A percentile compares a stretch with the other conserved stretches of the same genome.
These are phyloP conservation scores for Phytophthora boehmeriae DNA, from an alignment of 352 stramenopile genomes.

Conservation along the genomic window DNA sequence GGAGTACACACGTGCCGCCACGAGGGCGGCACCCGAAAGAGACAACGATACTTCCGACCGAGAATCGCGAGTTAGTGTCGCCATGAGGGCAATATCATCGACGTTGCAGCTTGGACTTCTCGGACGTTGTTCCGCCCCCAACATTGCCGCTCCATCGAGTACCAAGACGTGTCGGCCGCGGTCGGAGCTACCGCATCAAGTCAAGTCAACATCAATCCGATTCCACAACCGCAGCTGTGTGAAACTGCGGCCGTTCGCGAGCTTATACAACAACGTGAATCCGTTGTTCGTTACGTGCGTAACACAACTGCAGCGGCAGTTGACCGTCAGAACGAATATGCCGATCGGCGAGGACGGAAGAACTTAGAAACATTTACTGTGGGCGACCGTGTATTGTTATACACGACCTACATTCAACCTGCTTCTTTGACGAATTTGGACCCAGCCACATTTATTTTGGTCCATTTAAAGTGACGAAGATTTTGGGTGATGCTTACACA, in stretches of 20 bases:
- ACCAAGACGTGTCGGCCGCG: background rate
- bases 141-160: background rate
- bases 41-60: no score
- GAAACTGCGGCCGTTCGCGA: background rate
- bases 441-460: conserved; percentile 17
- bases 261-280: background rate
- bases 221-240: background rate
- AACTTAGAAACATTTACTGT: conserved; percentile 4
- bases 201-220: background rate
- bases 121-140: background rate
- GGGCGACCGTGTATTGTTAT: conserved; percentile 25
- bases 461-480: conserved; percentile 8
- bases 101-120: background rate
- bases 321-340: no score
- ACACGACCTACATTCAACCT: conserved; percentile 11
- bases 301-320: no score
- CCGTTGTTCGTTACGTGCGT: no score
- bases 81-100: background rate
- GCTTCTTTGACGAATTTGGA: conserved; percentile 7
- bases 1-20: background rate
- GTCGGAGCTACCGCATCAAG: background rate
- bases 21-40: no score
- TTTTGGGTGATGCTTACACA: conserved; percentile 18
- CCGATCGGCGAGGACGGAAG: background rate
- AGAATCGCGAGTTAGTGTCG: background rate